Evolutionary conservation across 2,329 filamentous ascomycete genomes (phyloP).

Genomic region (Corynespora cassiicola): DNA sequence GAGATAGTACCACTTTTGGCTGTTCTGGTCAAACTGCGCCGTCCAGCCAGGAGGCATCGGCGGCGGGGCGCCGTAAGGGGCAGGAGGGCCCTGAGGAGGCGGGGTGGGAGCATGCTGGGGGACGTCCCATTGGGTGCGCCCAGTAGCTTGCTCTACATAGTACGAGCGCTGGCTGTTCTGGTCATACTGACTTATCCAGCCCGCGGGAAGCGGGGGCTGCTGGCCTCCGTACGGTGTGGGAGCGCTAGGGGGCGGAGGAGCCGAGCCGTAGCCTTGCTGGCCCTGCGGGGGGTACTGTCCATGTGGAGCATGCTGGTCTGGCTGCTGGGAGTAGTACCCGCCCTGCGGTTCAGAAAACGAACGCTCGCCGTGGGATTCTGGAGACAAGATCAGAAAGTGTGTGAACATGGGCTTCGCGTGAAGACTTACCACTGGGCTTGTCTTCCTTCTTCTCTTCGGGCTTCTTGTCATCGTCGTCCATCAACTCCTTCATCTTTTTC

Average conservation of each 20-base stretch:
- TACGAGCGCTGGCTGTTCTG: constrained; percentile 64
- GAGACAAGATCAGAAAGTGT: too few species aligned
- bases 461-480: constrained; percentile 47
- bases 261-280: constrained; percentile 11
- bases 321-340: too few species aligned
- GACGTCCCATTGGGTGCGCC: constrained; percentile 66
- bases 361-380: too few species aligned
- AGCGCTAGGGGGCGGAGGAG: constrained; percentile 15
- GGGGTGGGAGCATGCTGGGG: constrained; percentile 43
- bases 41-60: constrained; percentile 63
- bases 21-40: constrained; percentile 67
- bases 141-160: constrained; percentile 64
- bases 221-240: constrained; percentile 3
- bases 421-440: too few species aligned
- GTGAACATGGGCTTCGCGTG: too few species aligned
- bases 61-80: constrained; percentile 57
- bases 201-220: constrained; percentile 31
- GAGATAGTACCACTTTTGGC: constrained; percentile 70
- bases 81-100: constrained; percentile 37
- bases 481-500: constrained; percentile 54
- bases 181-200: constrained; percentile 68
- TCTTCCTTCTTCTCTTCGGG: constrained; percentile 38
- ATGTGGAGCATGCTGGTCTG: constrained; percentile 21
- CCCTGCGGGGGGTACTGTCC: constrained; percentile 25
- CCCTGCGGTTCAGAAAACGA: too few species aligned